Conservation (phyloP, 805 yeast species). For the Starmerella apicola region DNA sequence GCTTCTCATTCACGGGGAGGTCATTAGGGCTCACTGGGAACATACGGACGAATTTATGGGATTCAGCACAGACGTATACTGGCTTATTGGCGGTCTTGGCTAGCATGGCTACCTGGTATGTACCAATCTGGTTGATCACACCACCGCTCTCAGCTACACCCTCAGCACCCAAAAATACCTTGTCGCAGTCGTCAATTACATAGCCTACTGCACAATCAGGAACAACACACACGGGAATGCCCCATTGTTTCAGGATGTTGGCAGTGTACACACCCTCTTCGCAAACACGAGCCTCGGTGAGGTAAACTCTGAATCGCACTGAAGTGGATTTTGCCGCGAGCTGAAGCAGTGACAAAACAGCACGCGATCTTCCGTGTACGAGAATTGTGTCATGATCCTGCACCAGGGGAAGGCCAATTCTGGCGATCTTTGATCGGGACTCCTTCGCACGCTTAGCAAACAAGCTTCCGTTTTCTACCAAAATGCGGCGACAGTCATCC, state of each 20-base stretch:
- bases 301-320: constrained; percentile 76
- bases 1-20: constrained; percentile 49
- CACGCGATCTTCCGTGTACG: constrained; percentile 87
- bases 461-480: constrained; percentile 86
- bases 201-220: constrained; percentile 92
- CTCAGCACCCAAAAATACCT: constrained; percentile 93
- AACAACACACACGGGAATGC: constrained; percentile 76
- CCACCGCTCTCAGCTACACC: constrained; percentile 99
- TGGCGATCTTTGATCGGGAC: constrained; percentile 77
- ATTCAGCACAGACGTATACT: constrained; percentile 83
- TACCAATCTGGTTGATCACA: constrained; percentile 81
- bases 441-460: constrained; percentile 87
- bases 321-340: constrained; percentile 60
- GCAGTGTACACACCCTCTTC: constrained; percentile 67
- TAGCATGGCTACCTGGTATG: constrained; percentile 85
- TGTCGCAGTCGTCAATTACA: constrained; percentile 80
- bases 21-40: constrained; percentile 91
- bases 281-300: constrained; percentile 86
- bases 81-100: constrained; percentile 88
- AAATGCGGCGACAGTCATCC: constrained; percentile 80
- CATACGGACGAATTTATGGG: constrained; percentile 91
- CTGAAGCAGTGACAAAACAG: constrained; percentile 61
- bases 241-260: constrained; percentile 46
- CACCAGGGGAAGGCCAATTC: constrained; percentile 75
- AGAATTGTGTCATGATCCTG: constrained; percentile 82